A percentile compares a stretch with the other conserved stretches of the same genome.
Conservation (phyloP, 1,284 basidiomycete species). For the Tilletia walkeri region DNA sequence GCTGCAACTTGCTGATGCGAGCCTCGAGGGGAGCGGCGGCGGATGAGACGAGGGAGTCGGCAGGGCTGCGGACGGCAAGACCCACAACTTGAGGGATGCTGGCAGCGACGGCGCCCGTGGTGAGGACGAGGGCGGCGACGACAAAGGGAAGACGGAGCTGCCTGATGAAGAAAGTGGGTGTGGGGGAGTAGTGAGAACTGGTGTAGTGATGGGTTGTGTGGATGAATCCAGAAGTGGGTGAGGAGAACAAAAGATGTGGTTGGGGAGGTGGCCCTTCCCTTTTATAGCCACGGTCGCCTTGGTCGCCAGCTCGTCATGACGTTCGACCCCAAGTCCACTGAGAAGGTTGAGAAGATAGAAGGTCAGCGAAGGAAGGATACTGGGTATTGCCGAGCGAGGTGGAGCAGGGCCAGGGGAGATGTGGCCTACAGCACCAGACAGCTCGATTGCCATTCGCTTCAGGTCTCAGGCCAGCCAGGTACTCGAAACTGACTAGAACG, state of each 20-base stretch:
- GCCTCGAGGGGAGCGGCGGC: conserved; percentile 1
- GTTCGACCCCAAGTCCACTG: neutral
- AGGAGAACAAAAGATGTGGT: neutral
- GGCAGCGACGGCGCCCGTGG: conserved; percentile 3
- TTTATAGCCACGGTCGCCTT: too few relatives aligned
- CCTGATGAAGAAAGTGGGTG: neutral
- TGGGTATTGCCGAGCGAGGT: neutral
- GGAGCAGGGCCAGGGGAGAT: neutral
- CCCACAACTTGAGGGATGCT: neutral
- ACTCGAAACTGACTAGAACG: too few relatives aligned
- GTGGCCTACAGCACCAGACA: too few relatives aligned
- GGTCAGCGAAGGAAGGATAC: neutral
- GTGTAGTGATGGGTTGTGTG: neutral
- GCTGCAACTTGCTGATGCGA: neutral
- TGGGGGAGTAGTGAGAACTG: neutral
- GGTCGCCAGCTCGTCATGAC: too few relatives aligned
- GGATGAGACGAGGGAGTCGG: neutral
- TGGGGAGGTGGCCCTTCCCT: neutral
- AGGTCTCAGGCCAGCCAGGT: too few relatives aligned
- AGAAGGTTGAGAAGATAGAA: neutral
- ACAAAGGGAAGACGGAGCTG: conserved; percentile 4
- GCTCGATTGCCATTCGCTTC: too few relatives aligned
- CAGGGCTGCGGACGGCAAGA: neutral
- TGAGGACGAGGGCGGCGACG: neutral
- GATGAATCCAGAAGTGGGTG: neutral